Evolutionary conservation across 306 rosid genomes (phyloP).

Genomic region (Castanopsis chinensis): DNA sequence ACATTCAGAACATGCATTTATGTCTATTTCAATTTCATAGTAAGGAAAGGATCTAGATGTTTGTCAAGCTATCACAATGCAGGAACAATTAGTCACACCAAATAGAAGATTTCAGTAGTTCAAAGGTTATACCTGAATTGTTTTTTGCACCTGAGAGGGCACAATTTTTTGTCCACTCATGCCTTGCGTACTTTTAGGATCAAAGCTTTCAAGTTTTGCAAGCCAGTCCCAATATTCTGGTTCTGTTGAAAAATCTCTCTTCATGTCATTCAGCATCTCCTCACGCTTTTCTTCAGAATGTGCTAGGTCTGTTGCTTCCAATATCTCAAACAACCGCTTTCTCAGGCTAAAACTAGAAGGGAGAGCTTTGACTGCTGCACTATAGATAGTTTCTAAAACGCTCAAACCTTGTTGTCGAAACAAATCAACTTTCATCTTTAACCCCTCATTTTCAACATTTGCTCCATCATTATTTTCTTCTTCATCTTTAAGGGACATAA

Average conservation of each 20-base stretch:
- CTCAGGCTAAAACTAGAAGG: slow-evolving; percentile 74
- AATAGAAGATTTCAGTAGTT: slow-evolving; percentile 8
- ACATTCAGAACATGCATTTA: not conserved
- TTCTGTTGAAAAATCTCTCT: slow-evolving; percentile 58
- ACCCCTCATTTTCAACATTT: slow-evolving; percentile 32
- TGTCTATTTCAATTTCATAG: not conserved
- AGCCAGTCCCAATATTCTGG: slow-evolving; percentile 95
- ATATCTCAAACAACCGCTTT: slow-evolving; percentile 69
- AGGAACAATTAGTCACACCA: slow-evolving; percentile 1
- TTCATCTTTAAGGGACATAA: slow-evolving; percentile 57
- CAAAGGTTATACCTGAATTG: slow-evolving; percentile 61
- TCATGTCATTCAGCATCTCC: slow-evolving; percentile 64
- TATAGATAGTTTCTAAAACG: slow-evolving; percentile 56
- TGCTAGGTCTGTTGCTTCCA: slow-evolving; percentile 71
- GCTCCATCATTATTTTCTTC: slow-evolving; percentile 30
- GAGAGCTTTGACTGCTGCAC: slow-evolving; percentile 65
- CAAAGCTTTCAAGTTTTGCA: slow-evolving; percentile 56
- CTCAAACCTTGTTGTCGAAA: slow-evolving; percentile 61
- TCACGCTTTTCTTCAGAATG: slow-evolving; percentile 57
- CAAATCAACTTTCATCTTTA: slow-evolving; percentile 34
- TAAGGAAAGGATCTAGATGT: not conserved
- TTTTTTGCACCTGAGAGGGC: slow-evolving; percentile 47
- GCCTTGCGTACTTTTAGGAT: slow-evolving; percentile 33
- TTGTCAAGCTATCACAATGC: not conserved
- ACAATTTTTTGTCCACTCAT: slow-evolving; percentile 35